Percentiles rank a stretch among this genome's conserved stretches.
Evolutionary conservation across 345 rosid species (phyloP).

Genomic region (Citrus reticulata): DNA sequence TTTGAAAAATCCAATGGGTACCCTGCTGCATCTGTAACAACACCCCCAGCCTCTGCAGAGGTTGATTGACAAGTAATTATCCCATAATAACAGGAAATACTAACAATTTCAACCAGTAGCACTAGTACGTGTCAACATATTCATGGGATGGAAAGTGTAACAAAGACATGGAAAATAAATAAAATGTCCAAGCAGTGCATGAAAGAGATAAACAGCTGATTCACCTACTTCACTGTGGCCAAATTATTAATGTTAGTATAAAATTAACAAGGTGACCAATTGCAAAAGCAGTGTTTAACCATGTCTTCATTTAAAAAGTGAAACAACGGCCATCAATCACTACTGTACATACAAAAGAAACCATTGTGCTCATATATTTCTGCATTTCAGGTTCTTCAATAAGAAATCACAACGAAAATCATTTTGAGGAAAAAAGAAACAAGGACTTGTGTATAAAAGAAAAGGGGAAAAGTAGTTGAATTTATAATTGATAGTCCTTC

Average conservation of each 20-base stretch:
- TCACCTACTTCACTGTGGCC: not conserved
- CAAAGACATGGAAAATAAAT: not conserved
- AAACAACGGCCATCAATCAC: no score
- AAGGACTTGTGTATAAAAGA: not conserved
- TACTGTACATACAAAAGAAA: not conserved
- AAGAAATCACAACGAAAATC: not conserved
- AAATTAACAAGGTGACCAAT: not conserved
- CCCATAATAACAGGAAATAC: not conserved
- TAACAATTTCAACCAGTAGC: not conserved
- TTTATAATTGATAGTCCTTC: not conserved
- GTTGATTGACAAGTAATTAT: constrained; percentile 10
- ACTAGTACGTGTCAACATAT: not conserved
- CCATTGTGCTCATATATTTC: not conserved
- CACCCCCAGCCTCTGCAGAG: constrained; percentile 83
- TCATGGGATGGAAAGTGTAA: not conserved
- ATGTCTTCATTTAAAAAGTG: not conserved
- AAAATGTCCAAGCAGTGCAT: not conserved
- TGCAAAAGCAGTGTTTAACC: not conserved
- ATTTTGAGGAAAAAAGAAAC: not conserved
- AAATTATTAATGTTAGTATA: not conserved
- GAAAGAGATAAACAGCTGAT: not conserved
- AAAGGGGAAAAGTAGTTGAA: not conserved
- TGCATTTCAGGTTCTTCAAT: not conserved
- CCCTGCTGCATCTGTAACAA: constrained; percentile 73
- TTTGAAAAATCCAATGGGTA: constrained; percentile 72